Conservation (phyloP, 257 asterid species). For the Solanum commersonii region DNA sequence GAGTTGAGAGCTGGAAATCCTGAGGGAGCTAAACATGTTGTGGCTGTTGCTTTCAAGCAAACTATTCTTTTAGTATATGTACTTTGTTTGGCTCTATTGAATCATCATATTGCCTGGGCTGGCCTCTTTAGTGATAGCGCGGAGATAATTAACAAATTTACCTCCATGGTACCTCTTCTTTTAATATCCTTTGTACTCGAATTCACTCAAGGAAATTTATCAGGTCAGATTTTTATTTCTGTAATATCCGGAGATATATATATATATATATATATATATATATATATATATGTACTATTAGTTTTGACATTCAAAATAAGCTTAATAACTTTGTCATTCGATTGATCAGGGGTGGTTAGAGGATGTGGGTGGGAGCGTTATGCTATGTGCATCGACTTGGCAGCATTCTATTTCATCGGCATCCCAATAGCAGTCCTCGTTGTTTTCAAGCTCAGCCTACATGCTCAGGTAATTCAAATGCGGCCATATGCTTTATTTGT, state of each 20-base stretch:
- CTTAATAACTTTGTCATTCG: background rate
- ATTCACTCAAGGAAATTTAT: slow-evolving; percentile 53
- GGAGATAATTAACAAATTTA: slow-evolving; percentile 28
- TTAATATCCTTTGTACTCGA: slow-evolving; percentile 35
- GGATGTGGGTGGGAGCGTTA: slow-evolving; percentile 74
- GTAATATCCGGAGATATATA: background rate
- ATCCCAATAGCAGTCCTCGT: slow-evolving; percentile 48
- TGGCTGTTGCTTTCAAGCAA: slow-evolving; percentile 47
- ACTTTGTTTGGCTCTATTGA: slow-evolving; percentile 25
- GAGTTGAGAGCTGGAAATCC: slow-evolving; percentile 68
- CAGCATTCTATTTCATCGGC: slow-evolving; percentile 47
- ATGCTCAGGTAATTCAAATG: slow-evolving; percentile 33
- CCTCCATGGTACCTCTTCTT: slow-evolving; percentile 57
- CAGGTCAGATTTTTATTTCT: slow-evolving; percentile 26
- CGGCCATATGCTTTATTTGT: background rate
- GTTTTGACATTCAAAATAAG: background rate
- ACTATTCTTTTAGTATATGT: slow-evolving; percentile 22
- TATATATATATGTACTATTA: background rate
- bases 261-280: too few species aligned
- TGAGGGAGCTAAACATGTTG: slow-evolving; percentile 45
- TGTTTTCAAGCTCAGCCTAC: slow-evolving; percentile 38
- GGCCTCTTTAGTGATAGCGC: slow-evolving; percentile 50
- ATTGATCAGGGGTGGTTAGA: slow-evolving; percentile 53
- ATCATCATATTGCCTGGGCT: slow-evolving; percentile 68
- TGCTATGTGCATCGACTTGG: slow-evolving; percentile 47